Evolutionary conservation across 1,284 basidiomycete genomes (phyloP), one percentile per base, ranked within the genome.

Genomic region (Heterobasidion occidentale): DNA sequence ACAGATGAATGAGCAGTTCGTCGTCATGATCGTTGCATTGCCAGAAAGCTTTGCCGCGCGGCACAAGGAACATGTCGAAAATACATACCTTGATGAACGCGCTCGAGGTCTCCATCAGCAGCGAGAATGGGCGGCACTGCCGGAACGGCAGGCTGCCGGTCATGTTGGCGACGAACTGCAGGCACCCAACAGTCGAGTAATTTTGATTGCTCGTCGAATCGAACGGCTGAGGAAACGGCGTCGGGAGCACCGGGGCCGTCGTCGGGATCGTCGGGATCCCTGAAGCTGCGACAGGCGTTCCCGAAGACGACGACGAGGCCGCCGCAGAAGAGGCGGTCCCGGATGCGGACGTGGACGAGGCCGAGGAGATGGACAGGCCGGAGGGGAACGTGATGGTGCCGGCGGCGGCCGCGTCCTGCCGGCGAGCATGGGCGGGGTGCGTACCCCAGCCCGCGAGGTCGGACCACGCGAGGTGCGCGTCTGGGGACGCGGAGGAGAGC

Each of bases 181-280:
- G 75, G 66, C 91, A 94, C 45, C 73, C 68, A 20, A 69, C 59
- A 36, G 80, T 81, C 9, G 86, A 82, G 63, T 90, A 87, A 63
- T 87, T 84, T 44, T 75, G 65, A 11, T 79, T 74, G 51, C 91
- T 67, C 19, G 77, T 76, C 2, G 79, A 75, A 64, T 91, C 90
- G 62, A 87, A 84, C 0, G 90, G 79, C 59, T 87, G 87, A 1
- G 89, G 90, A 63, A 90, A 89, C 0, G 90, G 89, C 9, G 79
- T 83, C 12, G 80, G 90, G 56, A 84, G 77, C 35, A 60, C 61
- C 1, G 79, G 81, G 9, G 72, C 71, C 53, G 61, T 27, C 59
- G 62, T 56, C 20, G 68, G 69, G 33, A 75, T 61, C 44, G 66
- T 68, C 11, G 72, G 71, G 15, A 60, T 58, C 1, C 58, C 45